A percentile compares a stretch with the other conserved stretches of the same genome.
Evolutionary conservation across 805 yeast genomes (phyloP).

Genomic region (Candida golubevii): DNA sequence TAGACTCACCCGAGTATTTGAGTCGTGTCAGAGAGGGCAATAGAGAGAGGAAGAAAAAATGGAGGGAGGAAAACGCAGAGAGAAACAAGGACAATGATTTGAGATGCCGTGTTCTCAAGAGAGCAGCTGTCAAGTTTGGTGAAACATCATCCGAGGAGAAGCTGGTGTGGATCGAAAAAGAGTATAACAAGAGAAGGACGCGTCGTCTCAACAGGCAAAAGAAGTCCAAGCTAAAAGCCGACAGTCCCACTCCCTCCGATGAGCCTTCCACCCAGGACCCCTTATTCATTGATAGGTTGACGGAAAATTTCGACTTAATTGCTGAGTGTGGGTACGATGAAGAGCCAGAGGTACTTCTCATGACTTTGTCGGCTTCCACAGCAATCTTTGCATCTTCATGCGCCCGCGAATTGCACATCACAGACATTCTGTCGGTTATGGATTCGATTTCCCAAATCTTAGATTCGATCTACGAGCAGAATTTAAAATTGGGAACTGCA

Average conservation of each 20-base stretch:
- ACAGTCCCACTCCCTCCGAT: slow-evolving; percentile 3
- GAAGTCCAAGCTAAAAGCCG: slow-evolving; percentile 20
- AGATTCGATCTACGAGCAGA: slow-evolving; percentile 9
- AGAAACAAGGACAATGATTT: slow-evolving; percentile 87
- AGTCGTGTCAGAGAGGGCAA: slow-evolving; percentile 64
- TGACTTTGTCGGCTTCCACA: slow-evolving; percentile 23
- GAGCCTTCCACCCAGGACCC: slow-evolving; percentile 21
- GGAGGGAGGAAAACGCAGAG: slow-evolving; percentile 78
- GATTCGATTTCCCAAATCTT: slow-evolving; percentile 10
- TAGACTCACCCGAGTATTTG: slow-evolving; percentile 37
- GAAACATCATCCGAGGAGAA: slow-evolving; percentile 49
- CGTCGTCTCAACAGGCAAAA: slow-evolving; percentile 50
- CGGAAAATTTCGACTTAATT: slow-evolving; percentile 35
- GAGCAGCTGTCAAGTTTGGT: slow-evolving; percentile 69
- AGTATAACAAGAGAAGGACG: slow-evolving; percentile 61
- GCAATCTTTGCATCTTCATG: slow-evolving; percentile 15
- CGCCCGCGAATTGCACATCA: slow-evolving; percentile 1
- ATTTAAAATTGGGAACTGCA: slow-evolving; percentile 11
- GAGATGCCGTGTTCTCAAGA: slow-evolving; percentile 67
- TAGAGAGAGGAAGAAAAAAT: slow-evolving; percentile 71
- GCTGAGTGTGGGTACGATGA: slow-evolving; percentile 30
- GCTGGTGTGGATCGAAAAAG: slow-evolving; percentile 67
- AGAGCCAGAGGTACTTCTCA: slow-evolving; percentile 26
- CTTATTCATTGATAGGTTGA: slow-evolving; percentile 22
- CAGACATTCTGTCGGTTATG: slow-evolving; percentile 5